phyloP scores from a whole-genome alignment of 441 rosid species.

The Eugenia klotzschiana region DNA sequence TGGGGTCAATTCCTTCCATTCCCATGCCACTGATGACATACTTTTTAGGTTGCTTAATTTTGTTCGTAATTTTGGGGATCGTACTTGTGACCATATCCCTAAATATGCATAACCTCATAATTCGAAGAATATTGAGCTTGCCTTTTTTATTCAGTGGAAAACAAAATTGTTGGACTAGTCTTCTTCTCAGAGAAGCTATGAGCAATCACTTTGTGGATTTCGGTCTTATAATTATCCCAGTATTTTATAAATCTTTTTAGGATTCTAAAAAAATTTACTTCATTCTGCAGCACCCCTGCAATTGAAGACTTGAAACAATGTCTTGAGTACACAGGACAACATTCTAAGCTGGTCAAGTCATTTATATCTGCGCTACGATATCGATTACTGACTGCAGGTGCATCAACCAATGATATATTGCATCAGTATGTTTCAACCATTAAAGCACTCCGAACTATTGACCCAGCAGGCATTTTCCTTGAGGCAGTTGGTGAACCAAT shows the following conservation, averaged over 20 bases:
- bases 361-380: conserved; percentile 77
- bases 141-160: neutral
- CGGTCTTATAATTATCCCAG: neutral
- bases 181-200: neutral
- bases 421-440: conserved; percentile 95
- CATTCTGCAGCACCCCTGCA: conserved; percentile 64
- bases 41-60: neutral
- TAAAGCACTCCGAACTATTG: conserved; percentile 86
- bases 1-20: neutral
- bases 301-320: conserved; percentile 93
- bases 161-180: neutral
- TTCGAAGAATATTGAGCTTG: neutral
- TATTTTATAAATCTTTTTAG: neutral
- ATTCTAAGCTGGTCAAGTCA: conserved; percentile 84
- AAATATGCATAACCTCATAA: neutral
- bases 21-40: neutral
- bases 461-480: conserved; percentile 87
- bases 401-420: conserved; percentile 96
- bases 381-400: conserved; percentile 94
- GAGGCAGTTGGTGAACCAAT: conserved; percentile 97
- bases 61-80: neutral
- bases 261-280: neutral
- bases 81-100: neutral
- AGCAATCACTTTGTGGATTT: neutral
- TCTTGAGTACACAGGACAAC: conserved; percentile 90